Evolutionary conservation across 257 asterid genomes (phyloP), one percentile per base, ranked within the genome.

Genomic region (Nemophila menziesii): DNA sequence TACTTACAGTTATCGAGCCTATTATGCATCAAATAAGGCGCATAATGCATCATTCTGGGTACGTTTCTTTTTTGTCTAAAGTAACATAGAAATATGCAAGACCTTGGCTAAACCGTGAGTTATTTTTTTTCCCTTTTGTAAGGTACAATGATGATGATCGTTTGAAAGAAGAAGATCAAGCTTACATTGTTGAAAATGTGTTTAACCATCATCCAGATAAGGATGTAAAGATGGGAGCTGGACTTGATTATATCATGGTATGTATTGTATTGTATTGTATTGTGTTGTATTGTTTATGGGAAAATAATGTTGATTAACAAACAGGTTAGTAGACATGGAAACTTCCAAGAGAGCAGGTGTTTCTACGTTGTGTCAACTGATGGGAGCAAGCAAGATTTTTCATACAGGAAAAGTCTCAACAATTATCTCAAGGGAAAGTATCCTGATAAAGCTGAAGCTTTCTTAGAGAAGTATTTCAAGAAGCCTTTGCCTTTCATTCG

Each of bases 121-220:
- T 52, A 33, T 60, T 50, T 39, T 33, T 42, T 8, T 51, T 44
- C 33, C 36, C 2, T 29, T 29, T 29, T 29, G 12, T 29, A 51
- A 87, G 97, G 82, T 74, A 72, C 79, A 84, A 64, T 46, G 93
- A 84, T 52, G 95, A 92, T 16, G 93, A 84, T 61, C 92, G 85
- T 39, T 48, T 89, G 54, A 58, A 92, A 11, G 63, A 71, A 16
- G 94, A 84, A 19, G 98, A 89, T 68, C 95, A 89, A 69, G 70
- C 71, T 17, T 89, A 62, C 64, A 60, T 89, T 2, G 44, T 74
- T 5, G 92, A 84, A 11, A 66, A 81, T 23, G 95, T 89, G 26
- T 66, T 89, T 60, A 80, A 65, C 60, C 58, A 80, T 53, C 98
- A 89, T 50, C 96, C 95, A 0, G 95, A 84, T 48, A 89, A 84